A percentile compares a stretch with the other conserved stretches of the same genome.
Evolutionary conservation across 495 filamentous ascomycete species (phyloP).

Genomic region (Tuber calosporum): DNA sequence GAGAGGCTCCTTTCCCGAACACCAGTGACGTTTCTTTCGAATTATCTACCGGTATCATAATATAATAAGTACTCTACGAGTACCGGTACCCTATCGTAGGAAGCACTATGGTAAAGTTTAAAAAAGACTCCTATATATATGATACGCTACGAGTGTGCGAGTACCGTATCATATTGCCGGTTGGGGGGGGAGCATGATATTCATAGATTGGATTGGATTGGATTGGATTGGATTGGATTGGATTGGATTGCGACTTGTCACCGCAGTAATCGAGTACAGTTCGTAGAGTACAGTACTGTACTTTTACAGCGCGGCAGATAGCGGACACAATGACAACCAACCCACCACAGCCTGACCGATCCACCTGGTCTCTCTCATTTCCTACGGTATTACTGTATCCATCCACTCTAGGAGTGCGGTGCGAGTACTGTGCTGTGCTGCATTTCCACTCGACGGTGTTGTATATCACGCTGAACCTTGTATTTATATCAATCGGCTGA

Average conservation of each 20-base stretch:
- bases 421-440: no score
- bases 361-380: conserved; percentile 5
- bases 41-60: no score
- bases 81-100: no score
- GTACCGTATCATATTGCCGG: no score
- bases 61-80: no score
- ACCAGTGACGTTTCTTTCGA: background rate
- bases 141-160: no score
- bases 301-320: background rate
- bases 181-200: background rate
- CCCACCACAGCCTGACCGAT: background rate
- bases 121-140: background rate
- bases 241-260: conserved; percentile 1
- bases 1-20: background rate
- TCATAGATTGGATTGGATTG: background rate
- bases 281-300: no score
- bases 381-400: background rate
- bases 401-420: no score
- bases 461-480: background rate
- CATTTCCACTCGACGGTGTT: background rate
- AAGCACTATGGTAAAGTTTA: background rate
- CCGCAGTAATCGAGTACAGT: no score
- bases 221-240: background rate
- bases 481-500: background rate
- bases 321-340: background rate